Percentiles rank a stretch among this genome's conserved stretches.
Conservation (phyloP, 306 rosid genomes). For the Styphnolobium japonicum region DNA sequence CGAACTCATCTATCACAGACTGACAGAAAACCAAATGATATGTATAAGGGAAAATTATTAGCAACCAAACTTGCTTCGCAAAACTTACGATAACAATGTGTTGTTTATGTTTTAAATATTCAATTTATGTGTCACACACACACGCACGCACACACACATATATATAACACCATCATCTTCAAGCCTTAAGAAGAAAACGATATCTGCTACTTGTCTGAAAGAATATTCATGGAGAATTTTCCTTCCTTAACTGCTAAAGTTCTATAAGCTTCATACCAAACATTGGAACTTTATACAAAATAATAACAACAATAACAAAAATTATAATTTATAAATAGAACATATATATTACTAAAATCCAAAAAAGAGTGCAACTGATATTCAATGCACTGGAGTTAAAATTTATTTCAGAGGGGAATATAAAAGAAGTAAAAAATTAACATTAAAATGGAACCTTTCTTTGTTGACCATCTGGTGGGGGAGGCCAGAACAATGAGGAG, state of each 20-base stretch:
- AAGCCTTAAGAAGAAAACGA: not conserved
- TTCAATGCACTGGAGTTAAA: not conserved
- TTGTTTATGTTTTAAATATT: too few species aligned
- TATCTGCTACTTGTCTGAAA: not conserved
- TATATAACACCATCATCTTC: not conserved
- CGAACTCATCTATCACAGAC: not conserved
- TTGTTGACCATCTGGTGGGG: slow-evolving; percentile 68
- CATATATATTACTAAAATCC: not conserved
- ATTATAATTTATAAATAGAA: not conserved
- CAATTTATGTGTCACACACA: too few species aligned
- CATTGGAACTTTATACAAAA: not conserved
- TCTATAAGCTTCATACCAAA: not conserved
- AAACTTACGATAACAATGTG: too few species aligned
- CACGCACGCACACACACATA: too few species aligned
- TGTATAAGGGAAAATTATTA: not conserved
- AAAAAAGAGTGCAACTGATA: not conserved
- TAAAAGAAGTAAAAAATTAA: not conserved
- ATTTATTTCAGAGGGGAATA: not conserved
- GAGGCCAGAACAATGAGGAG: slow-evolving; percentile 89
- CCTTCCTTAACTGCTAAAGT: not conserved
- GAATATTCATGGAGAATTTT: not conserved
- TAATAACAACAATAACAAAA: not conserved
- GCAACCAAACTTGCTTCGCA: not conserved
- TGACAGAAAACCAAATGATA: not conserved
- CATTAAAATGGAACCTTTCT: slow-evolving; percentile 51